phyloP scores from a whole-genome alignment of 176 grass and related monocot genomes.

The Phoenix roebelenii region DNA sequence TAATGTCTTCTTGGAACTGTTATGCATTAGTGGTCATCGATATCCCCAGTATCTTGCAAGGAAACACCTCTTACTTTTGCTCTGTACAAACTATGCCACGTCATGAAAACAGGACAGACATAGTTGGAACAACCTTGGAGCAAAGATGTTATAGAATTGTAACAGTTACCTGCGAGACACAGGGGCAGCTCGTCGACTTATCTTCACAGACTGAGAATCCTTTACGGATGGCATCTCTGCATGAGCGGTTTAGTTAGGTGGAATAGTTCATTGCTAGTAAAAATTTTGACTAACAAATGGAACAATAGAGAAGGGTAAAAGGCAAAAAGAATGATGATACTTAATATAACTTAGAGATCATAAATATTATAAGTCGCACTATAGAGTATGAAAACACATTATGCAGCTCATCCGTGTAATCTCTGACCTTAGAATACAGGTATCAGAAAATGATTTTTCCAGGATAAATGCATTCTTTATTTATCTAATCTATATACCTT shows the following conservation, averaged over 20 bases:
- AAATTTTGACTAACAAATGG: too few species aligned
- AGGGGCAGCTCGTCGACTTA: conserved; percentile 28
- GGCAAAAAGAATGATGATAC: too few species aligned
- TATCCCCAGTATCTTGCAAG: conserved; percentile 50
- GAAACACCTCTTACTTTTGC: conserved; percentile 62
- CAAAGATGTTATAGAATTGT: not conserved
- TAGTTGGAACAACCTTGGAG: not conserved
- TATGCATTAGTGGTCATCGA: conserved; percentile 32
- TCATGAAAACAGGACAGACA: conserved; percentile 1
- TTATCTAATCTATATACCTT: too few species aligned
- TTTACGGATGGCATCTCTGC: conserved; percentile 38
- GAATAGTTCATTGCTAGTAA: not conserved
- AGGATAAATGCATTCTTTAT: too few species aligned
- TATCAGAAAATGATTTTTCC: too few species aligned
- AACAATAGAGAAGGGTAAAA: too few species aligned
- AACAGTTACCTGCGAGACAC: conserved; percentile 38
- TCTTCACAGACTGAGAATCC: conserved; percentile 29
- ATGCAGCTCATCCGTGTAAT: too few species aligned
- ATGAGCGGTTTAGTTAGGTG: conserved; percentile 21
- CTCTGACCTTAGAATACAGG: too few species aligned
- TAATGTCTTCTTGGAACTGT: not conserved
- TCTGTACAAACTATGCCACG: conserved; percentile 23
- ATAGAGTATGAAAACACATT: too few species aligned
- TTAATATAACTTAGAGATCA: too few species aligned
- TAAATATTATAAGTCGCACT: too few species aligned